Evolutionary conservation across 1,139 yeast species (phyloP).

Genomic region (Casaregolazyma suthepensis): DNA sequence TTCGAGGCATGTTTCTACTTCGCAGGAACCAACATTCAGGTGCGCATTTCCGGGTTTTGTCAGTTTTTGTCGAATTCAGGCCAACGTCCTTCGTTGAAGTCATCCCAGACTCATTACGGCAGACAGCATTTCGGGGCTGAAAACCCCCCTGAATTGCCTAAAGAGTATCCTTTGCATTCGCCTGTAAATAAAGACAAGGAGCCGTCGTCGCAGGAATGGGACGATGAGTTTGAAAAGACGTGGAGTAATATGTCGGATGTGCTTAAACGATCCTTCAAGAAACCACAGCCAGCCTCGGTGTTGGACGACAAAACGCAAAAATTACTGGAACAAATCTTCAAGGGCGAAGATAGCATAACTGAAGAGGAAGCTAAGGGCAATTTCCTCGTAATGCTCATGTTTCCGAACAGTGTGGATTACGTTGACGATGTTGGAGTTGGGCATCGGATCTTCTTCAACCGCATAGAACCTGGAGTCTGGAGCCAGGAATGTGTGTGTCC

Average conservation of each 20-base stretch:
- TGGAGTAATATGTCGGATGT: slow-evolving; percentile 57
- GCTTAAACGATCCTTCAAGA: slow-evolving; percentile 60
- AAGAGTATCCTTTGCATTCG: slow-evolving; percentile 20
- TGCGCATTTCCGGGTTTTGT: slow-evolving; percentile 55
- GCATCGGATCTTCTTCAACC: slow-evolving; percentile 41
- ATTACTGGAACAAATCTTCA: slow-evolving; percentile 58
- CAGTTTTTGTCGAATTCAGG: slow-evolving; percentile 13
- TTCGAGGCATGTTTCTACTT: slow-evolving; percentile 79
- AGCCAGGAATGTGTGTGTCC: slow-evolving; percentile 75
- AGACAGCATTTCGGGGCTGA: not conserved
- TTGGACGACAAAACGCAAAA: slow-evolving; percentile 54
- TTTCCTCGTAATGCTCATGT: slow-evolving; percentile 63
- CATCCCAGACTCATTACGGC: not conserved
- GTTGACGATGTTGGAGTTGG: slow-evolving; percentile 42
- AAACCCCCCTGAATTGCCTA: not conserved
- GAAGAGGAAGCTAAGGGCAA: slow-evolving; percentile 63
- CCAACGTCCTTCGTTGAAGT: not conserved
- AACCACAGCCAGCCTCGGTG: slow-evolving; percentile 61
- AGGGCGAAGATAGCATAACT: slow-evolving; percentile 81
- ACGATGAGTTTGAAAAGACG: slow-evolving; percentile 50
- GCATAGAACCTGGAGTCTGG: slow-evolving; percentile 51
- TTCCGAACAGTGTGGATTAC: slow-evolving; percentile 68
- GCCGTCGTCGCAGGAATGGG: slow-evolving; percentile 53
- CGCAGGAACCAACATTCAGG: slow-evolving; percentile 54
- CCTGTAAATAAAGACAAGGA: slow-evolving; percentile 17